Evolutionary conservation across 306 rosid genomes (phyloP), one percentile per base, ranked within the genome.

Genomic region (Trifolium subterraneum): DNA sequence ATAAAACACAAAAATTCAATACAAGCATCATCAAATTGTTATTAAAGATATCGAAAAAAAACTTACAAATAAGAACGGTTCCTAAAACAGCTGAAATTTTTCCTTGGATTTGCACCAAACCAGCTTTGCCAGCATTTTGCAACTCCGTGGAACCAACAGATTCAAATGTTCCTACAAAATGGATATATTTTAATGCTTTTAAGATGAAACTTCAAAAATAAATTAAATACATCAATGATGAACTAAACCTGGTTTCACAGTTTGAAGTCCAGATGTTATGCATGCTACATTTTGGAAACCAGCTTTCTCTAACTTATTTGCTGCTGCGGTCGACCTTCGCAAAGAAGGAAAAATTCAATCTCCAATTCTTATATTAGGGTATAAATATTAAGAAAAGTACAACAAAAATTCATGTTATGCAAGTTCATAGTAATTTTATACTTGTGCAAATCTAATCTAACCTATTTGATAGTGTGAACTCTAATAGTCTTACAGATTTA

Each of bases 61-160:
- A 76, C 99, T 90, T 84, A 94, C 99, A 88, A 64, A 94, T 44
- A 70, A 94, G 97, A 64, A 86, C 90, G 13, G 99, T 90, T 83
- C 99, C 99, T 41, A 94, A 83, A 31, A 90, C 93, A 38, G 96
- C 84, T 18, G 99, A 94, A 75, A 94, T 89, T 80, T 90, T 82
- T 62, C 99, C 99, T 84, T 94, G 98, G 74, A 94, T 39, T 15
- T 90, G 84, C 75, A 91, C 87, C 79, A 91, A 79, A 52, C 98
- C 98, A 39, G 96, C 97, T 83, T 94, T 94, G 66, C 98, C 97
- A 15, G 98, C 98, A 80, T 94, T 70, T 78, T 94, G 84, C 90
- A 94, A 83, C 87, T 90, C 92, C 0, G 84, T 83, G 18, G 95
- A 77, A 60, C 98, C 98, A 12, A 90, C 88, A 8, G 95, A 27